Base-by-base conservation (phyloP, 495 filamentous ascomycete species). In the Corynascus novoguineensis region DNA sequence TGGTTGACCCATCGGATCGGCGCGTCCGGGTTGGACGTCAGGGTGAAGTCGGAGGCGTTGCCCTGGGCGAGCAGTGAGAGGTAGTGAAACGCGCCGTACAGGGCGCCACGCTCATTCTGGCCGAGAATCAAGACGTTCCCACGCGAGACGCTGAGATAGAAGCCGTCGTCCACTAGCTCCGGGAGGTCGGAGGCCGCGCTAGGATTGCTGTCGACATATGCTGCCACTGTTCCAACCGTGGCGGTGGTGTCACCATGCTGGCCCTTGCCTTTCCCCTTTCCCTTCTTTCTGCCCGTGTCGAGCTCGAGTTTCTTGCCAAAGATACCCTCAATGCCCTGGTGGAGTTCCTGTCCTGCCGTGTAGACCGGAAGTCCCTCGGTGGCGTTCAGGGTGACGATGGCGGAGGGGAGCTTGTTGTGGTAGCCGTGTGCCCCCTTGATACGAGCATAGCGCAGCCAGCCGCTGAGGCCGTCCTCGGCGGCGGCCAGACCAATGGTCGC, bases 31-130 rank as follows among this genome's bases (percentile, higher is more conserved):
- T 80, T 87, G 4, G 76, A 74, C 5, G 76, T 67, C 14, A 79
- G 75, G 32, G 77, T 67, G 28, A 81, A 76, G 17, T 76, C 64
- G 4, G 79, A 76, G 58, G 83, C 77, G 56, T 85, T 82, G 11
- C 79, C 82, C 64, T 86, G 83, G 3, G 78, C 80, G 27, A 89
- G 68, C 61, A 76, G 74, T 21, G 82, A 83, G 22, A 89, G 73
- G 55, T 86, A 88, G 58, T 87, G 79, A 63, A 85, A 88, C 1
- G 85, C 74, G 19, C 85, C 86, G 58, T 88, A 89, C 4, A 89
- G 69, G 0, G 84, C 81, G 15, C 85, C 85, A 10, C 84, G 80
- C 59, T 85, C 81, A 62, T 85, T 87, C 60, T 85, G 77, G 21
- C 86, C 85, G 9, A 87, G 62, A 41, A 89, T 87, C 29, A 76